Evolutionary conservation across 176 grass and related monocot species (phyloP).

Genomic region (Puya raimondii): DNA sequence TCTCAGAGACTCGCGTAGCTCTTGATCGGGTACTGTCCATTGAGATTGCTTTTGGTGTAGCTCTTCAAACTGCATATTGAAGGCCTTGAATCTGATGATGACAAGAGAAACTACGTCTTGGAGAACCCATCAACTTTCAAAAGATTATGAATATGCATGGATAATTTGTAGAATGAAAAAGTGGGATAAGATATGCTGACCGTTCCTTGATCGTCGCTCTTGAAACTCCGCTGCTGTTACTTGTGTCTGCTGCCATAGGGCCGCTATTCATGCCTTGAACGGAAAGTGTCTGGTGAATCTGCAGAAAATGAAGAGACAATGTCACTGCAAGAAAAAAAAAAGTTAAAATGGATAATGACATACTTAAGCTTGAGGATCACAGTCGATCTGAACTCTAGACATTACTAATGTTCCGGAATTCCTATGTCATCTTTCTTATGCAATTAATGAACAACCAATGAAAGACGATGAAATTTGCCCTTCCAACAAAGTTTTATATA

Average conservation of each 20-base stretch:
- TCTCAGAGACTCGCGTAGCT: slow-evolving; percentile 83
- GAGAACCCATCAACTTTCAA: too few species aligned
- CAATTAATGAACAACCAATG: too few species aligned
- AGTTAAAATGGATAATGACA: neutral
- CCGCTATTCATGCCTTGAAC: slow-evolving; percentile 35
- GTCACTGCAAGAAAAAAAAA: neutral
- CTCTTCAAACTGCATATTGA: slow-evolving; percentile 92
- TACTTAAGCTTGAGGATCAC: too few species aligned
- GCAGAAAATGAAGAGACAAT: slow-evolving; percentile 7
- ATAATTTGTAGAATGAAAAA: slow-evolving; percentile 3
- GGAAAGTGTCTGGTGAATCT: slow-evolving; percentile 73
- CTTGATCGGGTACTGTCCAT: slow-evolving; percentile 84
- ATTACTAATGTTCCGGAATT: too few species aligned
- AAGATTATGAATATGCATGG: neutral
- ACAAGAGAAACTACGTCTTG: neutral
- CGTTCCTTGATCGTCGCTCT: slow-evolving; percentile 76
- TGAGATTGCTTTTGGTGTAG: slow-evolving; percentile 77
- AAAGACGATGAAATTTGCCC: too few species aligned
- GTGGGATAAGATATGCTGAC: slow-evolving; percentile 15
- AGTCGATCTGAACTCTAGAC: too few species aligned
- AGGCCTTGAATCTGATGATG: slow-evolving; percentile 69
- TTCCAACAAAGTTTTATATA: too few species aligned
- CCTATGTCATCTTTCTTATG: too few species aligned
- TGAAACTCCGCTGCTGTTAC: slow-evolving; percentile 56
- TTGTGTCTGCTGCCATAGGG: slow-evolving; percentile 28